Percentiles rank a stretch among this genome's conserved stretches.
Evolutionary conservation across 805 yeast species (phyloP).

Genomic region (Candida xiaguanensis): DNA sequence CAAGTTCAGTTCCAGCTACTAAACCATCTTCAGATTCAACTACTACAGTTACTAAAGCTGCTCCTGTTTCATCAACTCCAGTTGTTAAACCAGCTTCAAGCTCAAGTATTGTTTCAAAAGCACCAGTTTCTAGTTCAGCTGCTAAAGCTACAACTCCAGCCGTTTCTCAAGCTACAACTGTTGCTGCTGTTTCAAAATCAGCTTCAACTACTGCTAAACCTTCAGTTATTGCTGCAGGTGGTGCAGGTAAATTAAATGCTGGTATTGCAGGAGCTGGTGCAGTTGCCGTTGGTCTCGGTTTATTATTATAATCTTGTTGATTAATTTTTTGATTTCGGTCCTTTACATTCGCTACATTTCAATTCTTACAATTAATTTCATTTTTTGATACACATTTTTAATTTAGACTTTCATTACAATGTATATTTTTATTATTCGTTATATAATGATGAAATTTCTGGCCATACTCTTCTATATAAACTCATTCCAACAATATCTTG

Average conservation of each 20-base stretch:
- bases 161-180: constrained; percentile 13
- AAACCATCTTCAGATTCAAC: constrained; percentile 42
- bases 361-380: not conserved
- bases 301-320: not conserved
- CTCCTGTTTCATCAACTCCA: constrained; percentile 2
- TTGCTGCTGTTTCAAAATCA: constrained; percentile 13
- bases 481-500: constrained; percentile 96
- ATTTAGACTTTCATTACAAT: not conserved
- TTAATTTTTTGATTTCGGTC: not conserved
- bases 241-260: constrained; percentile 29
- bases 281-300: constrained; percentile 19
- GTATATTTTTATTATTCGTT: constrained; percentile 14
- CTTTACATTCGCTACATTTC: not conserved
- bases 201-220: constrained; percentile 2
- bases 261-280: constrained; percentile 37
- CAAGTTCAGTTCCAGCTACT: constrained; percentile 29
- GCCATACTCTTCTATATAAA: constrained; percentile 92
- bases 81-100: not conserved
- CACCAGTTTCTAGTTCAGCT: not conserved
- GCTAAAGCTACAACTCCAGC: constrained; percentile 34
- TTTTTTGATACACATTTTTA: not conserved
- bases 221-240: constrained; percentile 12
- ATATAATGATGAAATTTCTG: constrained; percentile 44
- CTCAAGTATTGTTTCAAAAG: not conserved
- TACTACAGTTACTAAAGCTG: not conserved